Evolutionary conservation across 2,329 filamentous ascomycete species (phyloP).

Genomic region (Tolypocladium cylindrosporum): DNA sequence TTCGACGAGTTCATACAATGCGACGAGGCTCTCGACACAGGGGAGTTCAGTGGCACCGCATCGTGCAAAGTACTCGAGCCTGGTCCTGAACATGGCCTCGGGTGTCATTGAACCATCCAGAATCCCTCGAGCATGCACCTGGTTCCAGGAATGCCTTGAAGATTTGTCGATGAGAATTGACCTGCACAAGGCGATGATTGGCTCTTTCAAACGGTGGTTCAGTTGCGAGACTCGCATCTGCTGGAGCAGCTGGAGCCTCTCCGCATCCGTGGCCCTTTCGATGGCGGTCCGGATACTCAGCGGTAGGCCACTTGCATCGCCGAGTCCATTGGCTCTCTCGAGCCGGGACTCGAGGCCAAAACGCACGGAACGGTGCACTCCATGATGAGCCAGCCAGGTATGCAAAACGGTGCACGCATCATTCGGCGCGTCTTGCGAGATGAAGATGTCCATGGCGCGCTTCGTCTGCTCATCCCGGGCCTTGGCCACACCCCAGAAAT

Average conservation of each 20-base stretch:
- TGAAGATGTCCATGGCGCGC: constrained; percentile 20
- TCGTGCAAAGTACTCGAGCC: constrained; percentile 13
- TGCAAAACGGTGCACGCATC: constrained; percentile 22
- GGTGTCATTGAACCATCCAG: constrained; percentile 16
- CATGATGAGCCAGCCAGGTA: constrained; percentile 26
- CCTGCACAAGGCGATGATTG: constrained; percentile 16
- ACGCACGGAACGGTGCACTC: constrained; percentile 19
- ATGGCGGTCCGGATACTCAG: constrained; percentile 16
- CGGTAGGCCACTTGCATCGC: constrained; percentile 8
- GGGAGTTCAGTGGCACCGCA: constrained; percentile 13
- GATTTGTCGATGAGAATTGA: constrained; percentile 16
- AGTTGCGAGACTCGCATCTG: constrained; percentile 16
- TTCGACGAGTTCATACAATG: constrained; percentile 14
- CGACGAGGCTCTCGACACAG: constrained; percentile 12
- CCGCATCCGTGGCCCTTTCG: constrained; percentile 17
- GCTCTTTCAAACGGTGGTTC: constrained; percentile 12
- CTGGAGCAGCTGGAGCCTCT: constrained; percentile 19
- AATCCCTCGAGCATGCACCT: constrained; percentile 14
- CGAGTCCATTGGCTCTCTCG: constrained; percentile 7
- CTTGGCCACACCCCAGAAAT: constrained; percentile 22
- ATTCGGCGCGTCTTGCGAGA: constrained; percentile 22
- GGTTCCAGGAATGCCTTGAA: constrained; percentile 14
- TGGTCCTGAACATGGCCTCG: constrained; percentile 13
- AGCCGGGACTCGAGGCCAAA: constrained; percentile 20
- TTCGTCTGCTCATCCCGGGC: constrained; percentile 9